These are phyloP conservation scores for Linnemannia elongata DNA, from an alignment of 192 early-diverging fungal genomes.

Conservation along the genomic window DNA sequence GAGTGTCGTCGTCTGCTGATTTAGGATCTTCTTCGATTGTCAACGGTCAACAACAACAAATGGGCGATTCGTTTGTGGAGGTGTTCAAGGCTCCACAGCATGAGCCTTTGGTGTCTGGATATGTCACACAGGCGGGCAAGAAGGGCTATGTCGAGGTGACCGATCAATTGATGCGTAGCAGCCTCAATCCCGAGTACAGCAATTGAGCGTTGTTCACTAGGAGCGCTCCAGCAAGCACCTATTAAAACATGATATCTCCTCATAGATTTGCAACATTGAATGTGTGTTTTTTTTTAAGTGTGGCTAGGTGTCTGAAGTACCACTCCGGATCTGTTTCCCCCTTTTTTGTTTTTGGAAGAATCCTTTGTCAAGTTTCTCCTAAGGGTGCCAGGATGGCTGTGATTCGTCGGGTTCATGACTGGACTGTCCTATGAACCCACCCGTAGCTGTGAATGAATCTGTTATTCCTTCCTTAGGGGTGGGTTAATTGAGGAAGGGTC, in stretches of 20 bases:
- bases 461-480: neutral
- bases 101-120: conserved; percentile 44
- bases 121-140: conserved; percentile 53
- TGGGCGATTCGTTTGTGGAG: conserved; percentile 57
- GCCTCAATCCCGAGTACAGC: conserved; percentile 37
- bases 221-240: neutral
- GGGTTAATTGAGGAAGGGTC: neutral
- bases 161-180: conserved; percentile 36
- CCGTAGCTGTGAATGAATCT: neutral
- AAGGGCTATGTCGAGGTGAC: conserved; percentile 54
- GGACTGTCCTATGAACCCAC: neutral
- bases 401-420: neutral
- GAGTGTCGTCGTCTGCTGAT: neutral
- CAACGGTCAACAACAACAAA: neutral
- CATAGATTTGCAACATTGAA: neutral
- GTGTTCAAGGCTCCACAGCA: conserved; percentile 16
- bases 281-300: no score
- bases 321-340: no score
- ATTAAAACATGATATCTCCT: neutral
- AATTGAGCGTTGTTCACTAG: neutral
- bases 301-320: no score
- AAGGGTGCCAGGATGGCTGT: neutral
- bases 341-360: no score
- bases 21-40: neutral
- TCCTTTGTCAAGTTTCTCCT: neutral